Conservation (phyloP, 1,139 yeast species). For the Sugiyamaella xylanicola region DNA sequence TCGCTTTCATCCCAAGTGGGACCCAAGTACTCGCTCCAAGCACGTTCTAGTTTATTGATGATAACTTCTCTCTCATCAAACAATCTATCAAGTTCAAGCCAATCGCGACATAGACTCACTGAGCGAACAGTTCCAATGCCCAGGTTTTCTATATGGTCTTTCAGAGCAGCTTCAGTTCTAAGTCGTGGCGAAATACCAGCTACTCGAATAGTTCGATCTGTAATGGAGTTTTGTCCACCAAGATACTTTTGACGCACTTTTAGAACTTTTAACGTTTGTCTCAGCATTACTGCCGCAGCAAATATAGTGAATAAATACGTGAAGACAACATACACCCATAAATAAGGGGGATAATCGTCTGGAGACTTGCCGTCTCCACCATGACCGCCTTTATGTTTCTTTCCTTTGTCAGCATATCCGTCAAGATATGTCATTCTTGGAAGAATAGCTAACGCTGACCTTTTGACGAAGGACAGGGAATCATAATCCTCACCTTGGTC, state of each 20-base stretch:
- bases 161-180: slow-evolving; percentile 67
- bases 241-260: slow-evolving; percentile 76
- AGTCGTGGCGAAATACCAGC: slow-evolving; percentile 90
- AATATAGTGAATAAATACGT: slow-evolving; percentile 80
- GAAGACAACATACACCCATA: slow-evolving; percentile 83
- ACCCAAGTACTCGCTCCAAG: slow-evolving; percentile 75
- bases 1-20: slow-evolving; percentile 37
- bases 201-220: slow-evolving; percentile 86
- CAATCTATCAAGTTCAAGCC: slow-evolving; percentile 70
- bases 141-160: slow-evolving; percentile 71
- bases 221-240: slow-evolving; percentile 86
- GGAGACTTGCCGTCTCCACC: slow-evolving; percentile 25
- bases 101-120: slow-evolving; percentile 78
- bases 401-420: slow-evolving; percentile 4
- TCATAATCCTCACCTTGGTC: slow-evolving; percentile 52
- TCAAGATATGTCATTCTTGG: slow-evolving; percentile 23
- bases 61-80: slow-evolving; percentile 60
- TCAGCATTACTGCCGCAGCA: slow-evolving; percentile 61
- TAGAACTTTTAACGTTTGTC: slow-evolving; percentile 72
- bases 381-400: slow-evolving; percentile 30
- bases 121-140: slow-evolving; percentile 80
- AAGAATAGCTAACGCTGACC: slow-evolving; percentile 27
- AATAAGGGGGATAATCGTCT: slow-evolving; percentile 46
- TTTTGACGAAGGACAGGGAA: slow-evolving; percentile 23
- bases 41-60: slow-evolving; percentile 61